Conservation (phyloP, 1,284 basidiomycete genomes). For the Cutaneotrichosporon sp. region DNA sequence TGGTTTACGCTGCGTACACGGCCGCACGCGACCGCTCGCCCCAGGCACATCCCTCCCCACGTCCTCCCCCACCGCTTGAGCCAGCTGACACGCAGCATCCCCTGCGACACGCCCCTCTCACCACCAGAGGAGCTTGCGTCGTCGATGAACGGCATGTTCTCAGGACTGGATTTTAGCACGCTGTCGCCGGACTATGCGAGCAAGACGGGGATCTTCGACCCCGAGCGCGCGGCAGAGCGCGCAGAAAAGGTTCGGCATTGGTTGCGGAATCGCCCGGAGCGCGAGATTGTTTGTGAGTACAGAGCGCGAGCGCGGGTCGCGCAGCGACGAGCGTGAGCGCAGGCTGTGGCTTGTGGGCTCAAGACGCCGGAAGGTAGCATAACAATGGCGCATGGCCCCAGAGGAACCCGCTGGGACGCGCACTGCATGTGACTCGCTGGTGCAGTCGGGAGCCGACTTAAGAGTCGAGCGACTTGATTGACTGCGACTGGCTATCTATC, state of each 20-base stretch:
- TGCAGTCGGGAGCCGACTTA: no score
- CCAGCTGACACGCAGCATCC: slow-evolving; percentile 23
- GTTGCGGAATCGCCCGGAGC: slow-evolving; percentile 40
- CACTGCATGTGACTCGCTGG: no score
- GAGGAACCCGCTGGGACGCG: no score
- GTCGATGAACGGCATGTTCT: slow-evolving; percentile 39
- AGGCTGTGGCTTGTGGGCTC: no score
- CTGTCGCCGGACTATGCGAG: slow-evolving; percentile 36
- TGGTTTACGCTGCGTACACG: no score
- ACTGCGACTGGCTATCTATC: no score
- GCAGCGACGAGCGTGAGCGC: no score
- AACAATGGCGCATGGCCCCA: no score
- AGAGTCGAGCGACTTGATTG: no score
- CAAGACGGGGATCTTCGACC: slow-evolving; percentile 44
- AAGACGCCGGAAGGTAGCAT: no score
- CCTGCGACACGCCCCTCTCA: slow-evolving; percentile 43
- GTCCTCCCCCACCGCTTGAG: not conserved
- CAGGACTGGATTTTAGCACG: slow-evolving; percentile 40
- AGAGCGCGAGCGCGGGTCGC: not conserved
- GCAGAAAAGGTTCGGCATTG: slow-evolving; percentile 37
- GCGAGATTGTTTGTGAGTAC: slow-evolving; percentile 43
- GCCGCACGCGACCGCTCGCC: not conserved
- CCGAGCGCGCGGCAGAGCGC: slow-evolving; percentile 31
- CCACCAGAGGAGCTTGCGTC: slow-evolving; percentile 31
- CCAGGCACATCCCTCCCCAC: not conserved